These are phyloP conservation scores for Tetragonia tetragonoides DNA, from an alignment of 148 eudicot species.

Conservation along the genomic window DNA sequence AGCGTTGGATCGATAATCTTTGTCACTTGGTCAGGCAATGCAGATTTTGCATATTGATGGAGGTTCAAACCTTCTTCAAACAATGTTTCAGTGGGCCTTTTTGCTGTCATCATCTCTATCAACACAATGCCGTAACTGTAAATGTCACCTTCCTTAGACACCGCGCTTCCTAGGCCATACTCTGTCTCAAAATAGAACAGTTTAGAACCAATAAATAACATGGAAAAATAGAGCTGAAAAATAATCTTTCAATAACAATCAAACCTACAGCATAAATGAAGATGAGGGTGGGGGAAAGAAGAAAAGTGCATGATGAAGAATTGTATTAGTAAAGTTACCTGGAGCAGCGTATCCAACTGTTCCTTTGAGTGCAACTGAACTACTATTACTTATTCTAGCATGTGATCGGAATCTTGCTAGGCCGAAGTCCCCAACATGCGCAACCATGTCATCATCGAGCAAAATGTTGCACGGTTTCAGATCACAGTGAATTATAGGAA, in stretches of 20 bases:
- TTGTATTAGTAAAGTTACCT: constrained; percentile 11
- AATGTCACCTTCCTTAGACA: neutral
- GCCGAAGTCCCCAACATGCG: constrained; percentile 29
- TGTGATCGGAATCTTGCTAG: constrained; percentile 5
- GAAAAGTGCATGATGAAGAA: too few relatives aligned
- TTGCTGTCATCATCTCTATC: constrained; percentile 2
- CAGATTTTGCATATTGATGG: constrained; percentile 9
- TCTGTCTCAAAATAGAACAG: neutral
- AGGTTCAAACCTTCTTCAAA: neutral
- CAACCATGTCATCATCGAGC: constrained; percentile 16
- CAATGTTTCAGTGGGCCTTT: neutral
- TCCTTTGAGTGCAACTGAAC: constrained; percentile 28
- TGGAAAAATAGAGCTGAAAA: neutral
- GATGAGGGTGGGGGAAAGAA: too few relatives aligned
- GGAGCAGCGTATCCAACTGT: constrained; percentile 32
- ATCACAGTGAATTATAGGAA: constrained; percentile 29
- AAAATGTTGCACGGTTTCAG: constrained; percentile 32
- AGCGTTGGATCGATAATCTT: constrained; percentile 15
- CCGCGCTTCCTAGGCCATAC: neutral
- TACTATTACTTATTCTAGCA: constrained; percentile 1
- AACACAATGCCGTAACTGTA: constrained; percentile 1
- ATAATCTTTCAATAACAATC: too few relatives aligned
- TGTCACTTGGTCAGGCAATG: constrained; percentile 4
- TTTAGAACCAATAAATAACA: neutral
- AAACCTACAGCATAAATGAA: too few relatives aligned